Percentiles rank a stretch among this genome's conserved stretches.
These are phyloP conservation scores for Neonectria neomacrospora DNA, from an alignment of 2,329 filamentous ascomycete species.

Conservation along the genomic window DNA sequence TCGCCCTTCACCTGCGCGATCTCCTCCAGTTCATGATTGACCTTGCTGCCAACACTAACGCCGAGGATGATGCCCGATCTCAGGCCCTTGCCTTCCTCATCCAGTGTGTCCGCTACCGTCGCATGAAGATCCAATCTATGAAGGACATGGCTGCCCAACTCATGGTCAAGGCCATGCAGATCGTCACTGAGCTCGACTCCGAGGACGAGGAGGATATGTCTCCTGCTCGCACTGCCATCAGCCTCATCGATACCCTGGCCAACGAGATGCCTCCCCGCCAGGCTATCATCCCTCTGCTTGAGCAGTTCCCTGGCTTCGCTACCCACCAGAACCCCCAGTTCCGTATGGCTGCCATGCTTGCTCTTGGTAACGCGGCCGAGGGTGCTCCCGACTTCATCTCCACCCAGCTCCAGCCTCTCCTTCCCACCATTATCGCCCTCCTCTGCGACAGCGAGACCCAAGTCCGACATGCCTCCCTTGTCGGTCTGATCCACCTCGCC, in stretches of 20 bases:
- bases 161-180: constrained; percentile 87
- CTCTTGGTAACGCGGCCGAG: constrained; percentile 93
- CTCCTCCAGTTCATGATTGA: constrained; percentile 95
- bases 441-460: constrained; percentile 85
- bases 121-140: constrained; percentile 94
- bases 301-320: constrained; percentile 86
- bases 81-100: constrained; percentile 95
- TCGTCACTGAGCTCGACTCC: constrained; percentile 88
- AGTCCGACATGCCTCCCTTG: constrained; percentile 87
- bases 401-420: constrained; percentile 86
- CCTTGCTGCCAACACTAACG: constrained; percentile 78
- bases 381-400: constrained; percentile 97
- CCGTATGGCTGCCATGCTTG: constrained; percentile 89
- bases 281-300: constrained; percentile 91
- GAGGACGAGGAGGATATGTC: constrained; percentile 80
- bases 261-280: constrained; percentile 91
- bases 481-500: constrained; percentile 88
- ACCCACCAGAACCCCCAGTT: constrained; percentile 78
- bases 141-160: constrained; percentile 85
- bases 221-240: constrained; percentile 84
- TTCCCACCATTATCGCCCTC: constrained; percentile 85
- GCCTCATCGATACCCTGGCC: constrained; percentile 88
- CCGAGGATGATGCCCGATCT: constrained; percentile 85
- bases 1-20: constrained; percentile 88
- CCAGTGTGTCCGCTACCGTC: constrained; percentile 90